Evolutionary conservation across 2,329 filamentous ascomycete species (phyloP), one percentile per base, ranked within the genome.

Genomic region (Aspergillus sclerotialis): DNA sequence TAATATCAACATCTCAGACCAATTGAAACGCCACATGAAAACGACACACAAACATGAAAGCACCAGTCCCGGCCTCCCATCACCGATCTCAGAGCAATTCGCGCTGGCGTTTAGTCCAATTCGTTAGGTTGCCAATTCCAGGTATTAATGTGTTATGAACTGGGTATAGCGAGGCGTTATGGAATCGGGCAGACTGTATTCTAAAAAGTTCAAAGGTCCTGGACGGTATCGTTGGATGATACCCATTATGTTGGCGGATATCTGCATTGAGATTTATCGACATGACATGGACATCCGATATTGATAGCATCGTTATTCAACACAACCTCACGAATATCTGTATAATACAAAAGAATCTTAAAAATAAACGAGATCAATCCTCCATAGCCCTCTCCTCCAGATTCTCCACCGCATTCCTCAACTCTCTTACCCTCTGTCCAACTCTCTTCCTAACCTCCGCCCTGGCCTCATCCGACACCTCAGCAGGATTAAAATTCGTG

Each of bases 401-500:
- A 11, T 39, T 47, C 47, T 57, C 46, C 35, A 70, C 60, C 13
- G 64, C 68, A 56, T 54, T 58, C 43, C 60, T 58, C 54, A 70
- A 56, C 51, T 71, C 67, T 45, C 67, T 52, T 35, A 71, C 53
- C 48, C 66, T 50, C 43, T 63, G 58, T 11, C 63, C 66, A 45
- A 71, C 55, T 39, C 67, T 52, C 42, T 47, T 60, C 40, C 52
- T 59, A 19, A 70, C 60, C 48, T 70, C 64, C 34, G 63, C 64
- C 21, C 56, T 53, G 23, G 64, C 50, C 13, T 43, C 50, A 6
- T 38, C 33, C 9, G 36, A 28, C 11, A 65, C 39, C 25, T 46
- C 42, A n/a, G 33, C 40, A 3, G 60, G 51, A 41, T 63, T 45
- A 41, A 55, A 55, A 28, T 45, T 49, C 8, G 58, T 56, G 33